Conservation (phyloP, 2,329 filamentous ascomycete species). For the Paradendryphiella salina region DNA sequence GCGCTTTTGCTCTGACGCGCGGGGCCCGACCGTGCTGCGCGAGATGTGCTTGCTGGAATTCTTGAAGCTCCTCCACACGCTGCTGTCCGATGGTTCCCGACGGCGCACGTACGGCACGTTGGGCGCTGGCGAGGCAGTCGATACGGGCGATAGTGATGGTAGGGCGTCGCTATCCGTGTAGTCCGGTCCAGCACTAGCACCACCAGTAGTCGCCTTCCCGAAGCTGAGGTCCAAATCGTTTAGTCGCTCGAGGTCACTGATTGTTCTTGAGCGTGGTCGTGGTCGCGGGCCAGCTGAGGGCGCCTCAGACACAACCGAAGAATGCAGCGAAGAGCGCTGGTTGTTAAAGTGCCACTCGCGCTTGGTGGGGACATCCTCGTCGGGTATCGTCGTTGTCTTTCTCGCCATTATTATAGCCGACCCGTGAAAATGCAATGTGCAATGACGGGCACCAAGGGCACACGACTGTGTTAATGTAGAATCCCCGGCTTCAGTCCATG, state of each 20-base stretch:
- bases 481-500: too few relatives aligned
- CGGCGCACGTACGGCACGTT: constrained; percentile 18
- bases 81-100: neutral
- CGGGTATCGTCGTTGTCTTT: neutral
- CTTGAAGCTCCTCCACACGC: constrained; percentile 4
- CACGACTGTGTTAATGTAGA: neutral
- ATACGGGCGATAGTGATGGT: constrained; percentile 2
- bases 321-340: constrained; percentile 41
- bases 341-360: constrained; percentile 42
- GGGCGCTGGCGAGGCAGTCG: constrained; percentile 22
- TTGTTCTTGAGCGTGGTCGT: constrained; percentile 15
- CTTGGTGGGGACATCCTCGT: constrained; percentile 25
- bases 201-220: neutral
- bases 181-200: constrained; percentile 1
- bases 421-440: constrained; percentile 9
- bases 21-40: constrained; percentile 9
- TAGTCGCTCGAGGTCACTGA: constrained; percentile 14
- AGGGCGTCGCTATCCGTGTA: constrained; percentile 19
- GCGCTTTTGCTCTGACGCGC: constrained; percentile 1
- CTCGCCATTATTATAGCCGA: constrained; percentile 30
- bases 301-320: constrained; percentile 15
- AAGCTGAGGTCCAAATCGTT: constrained; percentile 26
- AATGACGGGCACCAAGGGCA: constrained; percentile 13
- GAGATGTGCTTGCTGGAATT: constrained; percentile 3
- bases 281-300: constrained; percentile 19